Evolutionary conservation across 2,329 filamentous ascomycete genomes (phyloP).

Genomic region (Albifimbria verrucaria): DNA sequence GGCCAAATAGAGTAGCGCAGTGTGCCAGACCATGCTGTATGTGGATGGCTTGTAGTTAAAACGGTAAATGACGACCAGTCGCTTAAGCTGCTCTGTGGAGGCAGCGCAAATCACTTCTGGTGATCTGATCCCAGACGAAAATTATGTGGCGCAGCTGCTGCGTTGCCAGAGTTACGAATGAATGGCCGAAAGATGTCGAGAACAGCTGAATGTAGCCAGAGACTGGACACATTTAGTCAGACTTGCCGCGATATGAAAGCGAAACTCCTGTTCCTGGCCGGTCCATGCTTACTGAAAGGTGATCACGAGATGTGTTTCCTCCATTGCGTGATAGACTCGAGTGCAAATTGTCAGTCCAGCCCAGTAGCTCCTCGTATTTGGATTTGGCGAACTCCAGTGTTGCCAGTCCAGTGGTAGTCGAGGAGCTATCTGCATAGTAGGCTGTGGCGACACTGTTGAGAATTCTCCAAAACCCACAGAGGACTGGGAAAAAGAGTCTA

Average conservation of each 20-base stretch:
- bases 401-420: slow-evolving; percentile 1
- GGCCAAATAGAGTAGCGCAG: slow-evolving; percentile 33
- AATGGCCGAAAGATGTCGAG: slow-evolving; percentile 31
- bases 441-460: slow-evolving; percentile 25
- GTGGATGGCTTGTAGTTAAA: slow-evolving; percentile 26
- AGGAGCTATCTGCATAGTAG: slow-evolving; percentile 17
- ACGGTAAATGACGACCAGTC: slow-evolving; percentile 32
- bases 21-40: slow-evolving; percentile 38
- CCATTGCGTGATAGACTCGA: slow-evolving; percentile 15
- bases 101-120: slow-evolving; percentile 27
- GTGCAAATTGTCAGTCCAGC: slow-evolving; percentile 31
- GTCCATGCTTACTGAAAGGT: neutral
- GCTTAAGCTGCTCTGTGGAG: slow-evolving; percentile 35
- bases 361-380: slow-evolving; percentile 35
- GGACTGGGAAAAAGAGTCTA: slow-evolving; percentile 19
- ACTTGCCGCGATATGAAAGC: neutral
- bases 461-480: slow-evolving; percentile 35
- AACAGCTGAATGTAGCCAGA: slow-evolving; percentile 36
- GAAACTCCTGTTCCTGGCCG: neutral
- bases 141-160: slow-evolving; percentile 15
- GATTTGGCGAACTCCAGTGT: slow-evolving; percentile 27
- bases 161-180: slow-evolving; percentile 1
- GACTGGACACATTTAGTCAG: slow-evolving; percentile 17
- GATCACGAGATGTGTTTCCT: slow-evolving; percentile 22
- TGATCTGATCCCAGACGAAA: slow-evolving; percentile 18